Evolutionary conservation across 1,284 basidiomycete species (phyloP).

Genomic region (Laetiporus sulphureus): DNA sequence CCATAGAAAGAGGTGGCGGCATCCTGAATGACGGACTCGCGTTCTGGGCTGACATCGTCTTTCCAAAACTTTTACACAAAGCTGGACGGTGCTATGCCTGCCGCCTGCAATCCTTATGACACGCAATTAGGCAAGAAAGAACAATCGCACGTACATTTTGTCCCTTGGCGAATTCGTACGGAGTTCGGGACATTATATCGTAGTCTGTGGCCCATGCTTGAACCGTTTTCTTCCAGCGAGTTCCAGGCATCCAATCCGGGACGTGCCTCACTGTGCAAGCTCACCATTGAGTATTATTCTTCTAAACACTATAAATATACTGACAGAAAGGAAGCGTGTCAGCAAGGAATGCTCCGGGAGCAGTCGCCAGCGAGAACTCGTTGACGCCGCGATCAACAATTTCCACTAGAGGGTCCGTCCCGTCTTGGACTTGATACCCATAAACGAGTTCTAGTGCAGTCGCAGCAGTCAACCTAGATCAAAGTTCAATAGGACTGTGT

Average conservation of each 20-base stretch:
- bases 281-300: not conserved
- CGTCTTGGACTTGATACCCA: slow-evolving; percentile 27
- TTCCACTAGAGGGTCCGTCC: slow-evolving; percentile 25
- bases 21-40: slow-evolving; percentile 22
- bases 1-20: slow-evolving; percentile 24
- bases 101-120: slow-evolving; percentile 13
- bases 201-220: slow-evolving; percentile 15
- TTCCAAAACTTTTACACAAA: slow-evolving; percentile 21
- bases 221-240: slow-evolving; percentile 18
- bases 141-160: slow-evolving; percentile 22
- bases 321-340: slow-evolving; percentile 25
- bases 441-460: slow-evolving; percentile 28
- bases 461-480: too few species aligned
- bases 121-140: too few species aligned
- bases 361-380: slow-evolving; percentile 19
- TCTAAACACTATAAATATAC: slow-evolving; percentile 5
- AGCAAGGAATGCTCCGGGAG: slow-evolving; percentile 26
- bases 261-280: slow-evolving; percentile 12
- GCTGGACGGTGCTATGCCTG: slow-evolving; percentile 20
- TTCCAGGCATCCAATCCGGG: slow-evolving; percentile 26
- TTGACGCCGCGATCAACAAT: slow-evolving; percentile 25
- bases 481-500: too few species aligned
- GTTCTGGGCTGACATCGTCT: slow-evolving; percentile 15
- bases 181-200: slow-evolving; percentile 18
- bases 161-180: slow-evolving; percentile 20